Evolutionary conservation across 768 basidiomycete genomes (phyloP).

Genomic region (Dioszegia hungarica): DNA sequence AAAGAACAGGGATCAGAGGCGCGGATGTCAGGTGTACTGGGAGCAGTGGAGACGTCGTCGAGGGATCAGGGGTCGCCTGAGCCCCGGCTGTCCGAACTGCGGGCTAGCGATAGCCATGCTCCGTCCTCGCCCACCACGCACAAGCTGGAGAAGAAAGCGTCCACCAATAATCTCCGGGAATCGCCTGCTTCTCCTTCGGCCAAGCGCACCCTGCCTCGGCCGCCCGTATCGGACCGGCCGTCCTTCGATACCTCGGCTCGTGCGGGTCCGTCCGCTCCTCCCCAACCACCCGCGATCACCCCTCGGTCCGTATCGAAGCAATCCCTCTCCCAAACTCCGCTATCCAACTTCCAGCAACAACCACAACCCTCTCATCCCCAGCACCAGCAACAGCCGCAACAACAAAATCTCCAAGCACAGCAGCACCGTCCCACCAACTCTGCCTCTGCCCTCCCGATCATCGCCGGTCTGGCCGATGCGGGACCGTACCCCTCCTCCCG

Average conservation of each 20-base stretch:
- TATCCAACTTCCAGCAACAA: too few species aligned
- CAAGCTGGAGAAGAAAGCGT: slow-evolving; percentile 22
- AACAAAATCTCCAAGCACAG: background rate
- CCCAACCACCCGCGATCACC: background rate
- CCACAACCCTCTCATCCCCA: background rate
- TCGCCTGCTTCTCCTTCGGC: slow-evolving; percentile 24
- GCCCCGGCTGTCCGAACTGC: background rate
- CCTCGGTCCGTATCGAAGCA: too few species aligned
- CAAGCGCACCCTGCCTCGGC: slow-evolving; percentile 32
- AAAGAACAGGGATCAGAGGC: background rate
- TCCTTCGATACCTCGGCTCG: background rate
- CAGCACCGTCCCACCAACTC: slow-evolving; percentile 25
- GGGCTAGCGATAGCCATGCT: background rate
- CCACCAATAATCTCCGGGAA: slow-evolving; percentile 16
- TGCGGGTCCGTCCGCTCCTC: background rate
- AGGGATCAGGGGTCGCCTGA: slow-evolving; percentile 1
- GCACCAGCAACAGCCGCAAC: background rate
- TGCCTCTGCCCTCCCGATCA: slow-evolving; percentile 32
- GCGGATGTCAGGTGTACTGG: slow-evolving; percentile 1
- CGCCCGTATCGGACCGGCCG: slow-evolving; percentile 16
- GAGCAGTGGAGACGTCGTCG: background rate
- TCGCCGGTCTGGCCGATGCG: slow-evolving; percentile 36
- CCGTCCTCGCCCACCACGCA: slow-evolving; percentile 8
- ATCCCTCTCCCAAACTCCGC: too few species aligned
- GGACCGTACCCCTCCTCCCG: slow-evolving; percentile 32